These are phyloP conservation scores for Urtica urens DNA, from an alignment of 306 rosid genomes.

Conservation along the genomic window DNA sequence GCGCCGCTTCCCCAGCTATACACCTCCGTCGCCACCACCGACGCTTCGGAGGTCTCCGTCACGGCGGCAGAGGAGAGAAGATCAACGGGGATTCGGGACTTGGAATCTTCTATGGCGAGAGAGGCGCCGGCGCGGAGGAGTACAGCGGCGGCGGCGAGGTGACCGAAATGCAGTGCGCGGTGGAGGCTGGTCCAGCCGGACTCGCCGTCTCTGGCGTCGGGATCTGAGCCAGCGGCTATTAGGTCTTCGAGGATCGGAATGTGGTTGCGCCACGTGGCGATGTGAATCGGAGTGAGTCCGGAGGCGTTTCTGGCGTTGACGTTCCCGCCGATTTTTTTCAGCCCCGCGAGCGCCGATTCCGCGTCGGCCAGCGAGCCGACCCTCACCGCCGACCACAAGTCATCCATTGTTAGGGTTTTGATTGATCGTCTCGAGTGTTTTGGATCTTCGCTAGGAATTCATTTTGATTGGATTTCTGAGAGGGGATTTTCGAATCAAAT, in stretches of 20 bases:
- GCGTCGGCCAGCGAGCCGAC: conserved; percentile 71
- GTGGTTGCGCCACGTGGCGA: conserved; percentile 93
- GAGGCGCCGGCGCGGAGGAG: conserved; percentile 88
- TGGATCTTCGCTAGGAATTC: too few species aligned
- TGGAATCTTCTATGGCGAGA: conserved; percentile 62
- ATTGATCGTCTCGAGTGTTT: too few species aligned
- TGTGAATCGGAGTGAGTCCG: conserved; percentile 86
- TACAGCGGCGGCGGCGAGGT: conserved; percentile 72
- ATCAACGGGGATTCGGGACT: conserved; percentile 74
- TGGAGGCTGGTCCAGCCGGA: conserved; percentile 99
- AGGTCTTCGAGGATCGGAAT: conserved; percentile 79
- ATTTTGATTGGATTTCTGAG: too few species aligned
- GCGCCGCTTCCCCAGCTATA: conserved; percentile 97
- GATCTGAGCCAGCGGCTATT: conserved; percentile 87
- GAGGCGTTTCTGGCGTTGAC: conserved; percentile 56
- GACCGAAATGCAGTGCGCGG: conserved; percentile 93
- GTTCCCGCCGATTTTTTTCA: conserved; percentile 75
- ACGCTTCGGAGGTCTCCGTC: conserved; percentile 18
- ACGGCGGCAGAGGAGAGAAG: conserved; percentile 40
- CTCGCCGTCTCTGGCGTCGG: conserved; percentile 93
- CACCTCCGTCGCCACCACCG: conserved; percentile 75
- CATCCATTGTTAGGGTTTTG: too few species aligned
- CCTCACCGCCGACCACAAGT: conserved; percentile 58
- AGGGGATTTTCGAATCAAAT: too few species aligned
- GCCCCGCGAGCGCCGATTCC: conserved; percentile 46